phyloP scores from a whole-genome alignment of 208 protist genomes.

The Spongospora subterranea region DNA sequence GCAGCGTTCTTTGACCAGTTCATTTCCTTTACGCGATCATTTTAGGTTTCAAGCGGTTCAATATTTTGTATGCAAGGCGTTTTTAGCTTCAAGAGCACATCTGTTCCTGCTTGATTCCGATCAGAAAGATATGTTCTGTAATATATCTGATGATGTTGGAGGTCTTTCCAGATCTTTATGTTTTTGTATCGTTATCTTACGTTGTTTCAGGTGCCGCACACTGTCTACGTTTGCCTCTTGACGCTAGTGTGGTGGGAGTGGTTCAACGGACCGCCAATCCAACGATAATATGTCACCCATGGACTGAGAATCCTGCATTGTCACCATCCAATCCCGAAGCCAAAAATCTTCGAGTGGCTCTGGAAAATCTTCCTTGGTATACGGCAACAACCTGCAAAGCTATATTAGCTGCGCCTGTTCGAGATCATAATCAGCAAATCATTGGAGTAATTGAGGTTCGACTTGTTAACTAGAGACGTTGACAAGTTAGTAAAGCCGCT shows the following conservation, averaged over 20 bases:
- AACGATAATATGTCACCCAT: neutral
- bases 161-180: neutral
- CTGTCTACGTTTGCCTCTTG: neutral
- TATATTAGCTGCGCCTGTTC: conserved; percentile 17
- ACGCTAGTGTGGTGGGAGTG: neutral
- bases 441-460: conserved; percentile 48
- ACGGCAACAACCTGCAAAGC: neutral
- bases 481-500: neutral
- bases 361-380: conserved; percentile 15
- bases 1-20: neutral
- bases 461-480: neutral
- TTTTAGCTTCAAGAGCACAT: neutral
- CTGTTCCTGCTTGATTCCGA: conserved; percentile 33
- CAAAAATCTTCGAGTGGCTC: neutral
- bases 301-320: neutral
- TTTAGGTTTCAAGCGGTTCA: conserved; percentile 42
- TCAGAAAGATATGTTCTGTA: neutral
- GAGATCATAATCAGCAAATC: neutral
- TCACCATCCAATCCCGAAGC: neutral
- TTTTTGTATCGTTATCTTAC: neutral
- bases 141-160: neutral
- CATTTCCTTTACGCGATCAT: neutral
- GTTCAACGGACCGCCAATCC: neutral
- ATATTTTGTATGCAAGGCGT: neutral
- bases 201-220: neutral